Evolutionary conservation across 2,329 filamentous ascomycete genomes (phyloP).

Genomic region (Cordyceps javanica): DNA sequence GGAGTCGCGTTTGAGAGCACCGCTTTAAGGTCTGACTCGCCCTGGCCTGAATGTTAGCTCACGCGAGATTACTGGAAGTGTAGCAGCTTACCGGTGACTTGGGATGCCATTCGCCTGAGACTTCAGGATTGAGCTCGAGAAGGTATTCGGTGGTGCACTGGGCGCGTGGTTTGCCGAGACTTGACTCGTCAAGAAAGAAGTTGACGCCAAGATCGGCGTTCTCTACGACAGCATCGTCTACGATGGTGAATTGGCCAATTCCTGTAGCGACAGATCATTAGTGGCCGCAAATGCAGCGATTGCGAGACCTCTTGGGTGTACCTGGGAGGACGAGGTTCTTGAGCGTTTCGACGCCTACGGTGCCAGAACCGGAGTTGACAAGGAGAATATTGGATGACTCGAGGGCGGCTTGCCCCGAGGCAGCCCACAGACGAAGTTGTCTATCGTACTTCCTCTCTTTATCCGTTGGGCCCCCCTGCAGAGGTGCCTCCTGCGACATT

Average conservation of each 20-base stretch:
- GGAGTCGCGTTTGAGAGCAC: conserved; percentile 34
- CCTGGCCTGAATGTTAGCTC: conserved; percentile 17
- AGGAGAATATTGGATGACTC: conserved; percentile 90
- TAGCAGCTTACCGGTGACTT: conserved; percentile 34
- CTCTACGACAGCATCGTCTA: conserved; percentile 69
- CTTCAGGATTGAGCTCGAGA: conserved; percentile 87
- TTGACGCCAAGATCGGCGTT: conserved; percentile 88
- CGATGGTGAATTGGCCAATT: conserved; percentile 86
- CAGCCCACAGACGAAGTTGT: conserved; percentile 91
- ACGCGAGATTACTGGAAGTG: background rate
- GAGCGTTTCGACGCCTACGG: conserved; percentile 81
- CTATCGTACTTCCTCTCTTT: conserved; percentile 83
- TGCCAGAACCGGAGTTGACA: conserved; percentile 79
- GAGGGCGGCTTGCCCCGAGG: conserved; percentile 80
- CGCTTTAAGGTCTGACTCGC: conserved; percentile 29
- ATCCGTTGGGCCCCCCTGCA: conserved; percentile 47
- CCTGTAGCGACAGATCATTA: conserved; percentile 38
- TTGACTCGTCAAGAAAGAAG: conserved; percentile 84
- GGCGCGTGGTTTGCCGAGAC: conserved; percentile 70
- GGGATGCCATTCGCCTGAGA: conserved; percentile 66
- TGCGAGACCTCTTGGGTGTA: conserved; percentile 24
- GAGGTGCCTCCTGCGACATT: conserved; percentile 25
- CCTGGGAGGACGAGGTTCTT: conserved; percentile 96
- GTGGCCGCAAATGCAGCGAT: background rate
- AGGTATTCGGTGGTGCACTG: conserved; percentile 71